Conservation (phyloP, 768 basidiomycete genomes). For the Auriculariales sp. region DNA sequence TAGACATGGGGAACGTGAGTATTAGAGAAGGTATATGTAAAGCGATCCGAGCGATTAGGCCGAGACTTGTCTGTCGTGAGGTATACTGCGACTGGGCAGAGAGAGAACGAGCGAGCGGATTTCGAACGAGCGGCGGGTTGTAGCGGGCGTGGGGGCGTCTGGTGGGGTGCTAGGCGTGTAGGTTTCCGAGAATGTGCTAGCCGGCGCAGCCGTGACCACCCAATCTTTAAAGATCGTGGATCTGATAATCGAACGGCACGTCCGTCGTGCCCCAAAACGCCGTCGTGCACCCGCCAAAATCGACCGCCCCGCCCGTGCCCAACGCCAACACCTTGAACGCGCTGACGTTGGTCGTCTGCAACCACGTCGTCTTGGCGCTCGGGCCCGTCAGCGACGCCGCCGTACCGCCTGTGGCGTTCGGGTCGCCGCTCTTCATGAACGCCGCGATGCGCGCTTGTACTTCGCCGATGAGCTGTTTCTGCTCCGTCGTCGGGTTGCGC, state of each 20-base stretch:
- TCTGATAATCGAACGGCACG: background rate
- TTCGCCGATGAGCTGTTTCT: conserved; percentile 44
- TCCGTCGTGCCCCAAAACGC: background rate
- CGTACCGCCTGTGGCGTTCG: conserved; percentile 31
- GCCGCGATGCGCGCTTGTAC: conserved; percentile 55
- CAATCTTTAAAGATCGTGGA: background rate
- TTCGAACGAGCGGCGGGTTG: too few relatives aligned
- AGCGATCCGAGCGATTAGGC: too few relatives aligned
- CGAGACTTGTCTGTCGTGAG: too few relatives aligned
- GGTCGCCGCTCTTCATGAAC: conserved; percentile 48
- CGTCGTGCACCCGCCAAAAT: background rate
- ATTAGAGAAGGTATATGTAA: too few relatives aligned
- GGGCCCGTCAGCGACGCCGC: background rate
- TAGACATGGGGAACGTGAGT: too few relatives aligned
- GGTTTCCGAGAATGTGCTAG: too few relatives aligned
- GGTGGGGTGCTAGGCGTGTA: too few relatives aligned
- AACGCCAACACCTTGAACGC: background rate
- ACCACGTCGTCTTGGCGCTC: background rate
- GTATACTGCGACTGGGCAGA: too few relatives aligned
- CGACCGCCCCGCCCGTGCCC: background rate
- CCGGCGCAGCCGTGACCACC: too few relatives aligned
- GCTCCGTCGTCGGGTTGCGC: conserved; percentile 36
- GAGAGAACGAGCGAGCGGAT: too few relatives aligned
- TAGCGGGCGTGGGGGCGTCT: too few relatives aligned
- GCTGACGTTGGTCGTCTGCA: background rate